phyloP scores from a whole-genome alignment of 495 filamentous ascomycete species.

The Neurospora intermedia region DNA sequence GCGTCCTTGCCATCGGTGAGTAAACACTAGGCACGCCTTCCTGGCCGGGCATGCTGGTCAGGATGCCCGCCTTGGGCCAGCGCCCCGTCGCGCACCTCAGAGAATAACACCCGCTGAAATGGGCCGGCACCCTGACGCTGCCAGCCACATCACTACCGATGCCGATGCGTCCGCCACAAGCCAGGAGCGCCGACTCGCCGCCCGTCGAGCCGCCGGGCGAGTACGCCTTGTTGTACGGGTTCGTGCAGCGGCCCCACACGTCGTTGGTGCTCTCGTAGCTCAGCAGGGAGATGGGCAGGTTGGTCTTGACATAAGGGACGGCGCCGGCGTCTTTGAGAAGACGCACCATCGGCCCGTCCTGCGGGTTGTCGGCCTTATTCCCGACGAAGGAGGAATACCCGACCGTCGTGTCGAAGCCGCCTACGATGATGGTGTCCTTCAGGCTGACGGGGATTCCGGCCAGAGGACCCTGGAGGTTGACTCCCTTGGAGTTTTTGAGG shows the following conservation, averaged over 20 bases:
- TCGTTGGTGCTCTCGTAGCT: slow-evolving; percentile 90
- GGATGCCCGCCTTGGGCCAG: slow-evolving; percentile 80
- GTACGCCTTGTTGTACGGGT: slow-evolving; percentile 75
- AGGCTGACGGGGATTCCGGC: slow-evolving; percentile 84
- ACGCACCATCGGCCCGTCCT: slow-evolving; percentile 64
- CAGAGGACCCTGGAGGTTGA: slow-evolving; percentile 73
- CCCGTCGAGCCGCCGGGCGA: slow-evolving; percentile 89
- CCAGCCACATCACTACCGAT: slow-evolving; percentile 93
- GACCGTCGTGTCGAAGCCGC: slow-evolving; percentile 77
- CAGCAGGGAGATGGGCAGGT: slow-evolving; percentile 81
- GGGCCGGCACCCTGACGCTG: slow-evolving; percentile 79
- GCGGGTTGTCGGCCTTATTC: slow-evolving; percentile 39
- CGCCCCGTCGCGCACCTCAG: slow-evolving; percentile 89
- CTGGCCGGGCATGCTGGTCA: slow-evolving; percentile 88
- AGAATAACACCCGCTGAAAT: slow-evolving; percentile 84
- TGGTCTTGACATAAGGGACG: slow-evolving; percentile 92
- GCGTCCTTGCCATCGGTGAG: slow-evolving; percentile 84
- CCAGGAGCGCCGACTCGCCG: slow-evolving; percentile 77
- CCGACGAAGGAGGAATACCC: slow-evolving; percentile 68
- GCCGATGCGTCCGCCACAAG: slow-evolving; percentile 82
- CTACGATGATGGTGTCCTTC: slow-evolving; percentile 80
- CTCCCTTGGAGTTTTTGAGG: slow-evolving; percentile 35
- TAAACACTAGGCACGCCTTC: slow-evolving; percentile 86
- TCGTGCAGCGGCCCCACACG: slow-evolving; percentile 72
- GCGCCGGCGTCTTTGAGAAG: slow-evolving; percentile 91